Evolutionary conservation across 345 rosid species (phyloP).

Genomic region (Populus deltoides): DNA sequence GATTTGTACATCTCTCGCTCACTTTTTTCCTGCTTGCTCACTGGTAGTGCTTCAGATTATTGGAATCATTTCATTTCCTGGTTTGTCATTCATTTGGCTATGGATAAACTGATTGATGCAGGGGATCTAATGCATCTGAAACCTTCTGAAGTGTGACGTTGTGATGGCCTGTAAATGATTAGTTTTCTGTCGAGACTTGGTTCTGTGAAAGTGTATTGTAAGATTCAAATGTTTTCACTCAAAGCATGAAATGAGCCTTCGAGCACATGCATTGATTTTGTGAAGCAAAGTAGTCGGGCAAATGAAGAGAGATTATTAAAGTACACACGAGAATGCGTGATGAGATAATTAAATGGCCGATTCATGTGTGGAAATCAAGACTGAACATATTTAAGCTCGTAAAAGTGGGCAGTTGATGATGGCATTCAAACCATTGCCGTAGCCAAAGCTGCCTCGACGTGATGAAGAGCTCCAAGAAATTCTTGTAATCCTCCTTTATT

Average conservation of each 20-base stretch:
- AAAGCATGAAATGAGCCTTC: not conserved
- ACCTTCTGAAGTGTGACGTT: not conserved
- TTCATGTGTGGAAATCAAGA: not conserved
- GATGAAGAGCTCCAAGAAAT: too few relatives aligned
- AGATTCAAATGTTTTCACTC: not conserved
- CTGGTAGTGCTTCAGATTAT: not conserved
- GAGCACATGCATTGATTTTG: not conserved
- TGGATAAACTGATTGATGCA: not conserved
- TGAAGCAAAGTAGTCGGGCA: not conserved
- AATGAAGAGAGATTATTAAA: not conserved
- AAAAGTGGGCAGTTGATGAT: not conserved
- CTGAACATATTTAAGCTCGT: not conserved
- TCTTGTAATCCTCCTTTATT: too few relatives aligned
- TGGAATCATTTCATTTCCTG: not conserved
- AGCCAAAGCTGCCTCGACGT: constrained; percentile 8
- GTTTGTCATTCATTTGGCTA: not conserved
- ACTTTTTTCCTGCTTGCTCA: not conserved
- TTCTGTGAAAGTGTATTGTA: too few relatives aligned
- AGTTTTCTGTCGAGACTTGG: too few relatives aligned
- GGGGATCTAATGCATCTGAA: not conserved
- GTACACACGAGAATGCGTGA: not conserved
- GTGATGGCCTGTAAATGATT: too few relatives aligned
- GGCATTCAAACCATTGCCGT: constrained; percentile 18
- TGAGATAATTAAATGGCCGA: not conserved
- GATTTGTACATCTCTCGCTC: not conserved